Evolutionary conservation across 2,329 filamentous ascomycete species (phyloP).

Genomic region (Corniculantispora saksenae): DNA sequence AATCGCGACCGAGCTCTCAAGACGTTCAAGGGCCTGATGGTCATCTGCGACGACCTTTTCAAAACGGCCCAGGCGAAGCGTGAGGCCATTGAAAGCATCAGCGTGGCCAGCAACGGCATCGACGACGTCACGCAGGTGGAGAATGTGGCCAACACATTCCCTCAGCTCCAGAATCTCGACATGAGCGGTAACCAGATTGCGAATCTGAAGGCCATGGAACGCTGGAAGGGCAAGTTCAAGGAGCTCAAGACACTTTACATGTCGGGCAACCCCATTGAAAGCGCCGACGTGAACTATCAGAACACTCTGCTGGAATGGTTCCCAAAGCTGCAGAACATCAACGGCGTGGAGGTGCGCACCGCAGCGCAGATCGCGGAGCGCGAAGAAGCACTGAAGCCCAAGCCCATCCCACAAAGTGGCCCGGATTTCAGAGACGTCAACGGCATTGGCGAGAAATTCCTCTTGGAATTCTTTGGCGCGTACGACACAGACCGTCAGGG

Average conservation of each 20-base stretch:
- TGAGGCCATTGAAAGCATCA: conserved; percentile 79
- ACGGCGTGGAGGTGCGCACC: conserved; percentile 72
- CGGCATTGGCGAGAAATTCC: conserved; percentile 73
- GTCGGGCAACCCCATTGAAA: conserved; percentile 72
- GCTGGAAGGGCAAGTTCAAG: conserved; percentile 79
- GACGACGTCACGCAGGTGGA: conserved; percentile 72
- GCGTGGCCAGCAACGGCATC: conserved; percentile 78
- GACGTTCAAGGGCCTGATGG: conserved; percentile 90
- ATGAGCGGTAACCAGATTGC: conserved; percentile 81
- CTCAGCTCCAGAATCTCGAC: conserved; percentile 84
- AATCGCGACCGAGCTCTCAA: conserved; percentile 73
- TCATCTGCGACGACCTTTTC: conserved; percentile 77
- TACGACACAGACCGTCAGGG: conserved; percentile 72
- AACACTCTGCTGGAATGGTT: conserved; percentile 78
- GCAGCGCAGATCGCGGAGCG: conserved; percentile 66
- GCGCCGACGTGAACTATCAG: conserved; percentile 59
- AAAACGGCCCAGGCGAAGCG: conserved; percentile 70
- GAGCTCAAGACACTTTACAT: conserved; percentile 78
- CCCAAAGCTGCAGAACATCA: conserved; percentile 76
- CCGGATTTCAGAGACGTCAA: conserved; percentile 74
- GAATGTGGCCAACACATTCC: conserved; percentile 74
- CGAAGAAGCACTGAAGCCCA: conserved; percentile 50
- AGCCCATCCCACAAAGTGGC: conserved; percentile 61
- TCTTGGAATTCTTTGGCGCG: conserved; percentile 70
- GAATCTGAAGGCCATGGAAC: conserved; percentile 65